Evolutionary conservation across 352 stramenopile species (phyloP).

Genomic region (Globisporangium cederbergense): DNA sequence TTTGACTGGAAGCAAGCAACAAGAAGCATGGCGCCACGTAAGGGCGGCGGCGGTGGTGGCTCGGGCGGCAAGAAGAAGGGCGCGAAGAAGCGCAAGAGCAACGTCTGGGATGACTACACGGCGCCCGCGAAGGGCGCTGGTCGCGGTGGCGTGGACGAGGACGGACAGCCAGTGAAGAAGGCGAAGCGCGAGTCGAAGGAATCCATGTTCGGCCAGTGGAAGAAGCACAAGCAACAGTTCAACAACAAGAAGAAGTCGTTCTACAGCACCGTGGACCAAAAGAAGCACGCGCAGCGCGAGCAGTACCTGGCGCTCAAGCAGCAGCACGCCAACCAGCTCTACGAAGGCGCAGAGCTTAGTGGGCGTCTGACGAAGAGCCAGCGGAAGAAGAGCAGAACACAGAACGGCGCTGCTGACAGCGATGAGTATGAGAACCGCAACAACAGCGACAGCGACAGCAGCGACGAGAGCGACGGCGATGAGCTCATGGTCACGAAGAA

Average conservation of each 20-base stretch:
- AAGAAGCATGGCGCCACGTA: constrained; percentile 26
- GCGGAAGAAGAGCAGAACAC: not conserved
- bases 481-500: constrained; percentile 21
- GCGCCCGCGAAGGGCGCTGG: constrained; percentile 15
- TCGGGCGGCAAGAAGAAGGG: constrained; percentile 37
- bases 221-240: constrained; percentile 50
- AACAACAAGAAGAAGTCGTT: constrained; percentile 45
- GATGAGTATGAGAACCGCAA: not conserved
- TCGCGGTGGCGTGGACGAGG: constrained; percentile 3
- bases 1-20: constrained; percentile 1
- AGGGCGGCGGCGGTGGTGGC: constrained; percentile 15
- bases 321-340: constrained; percentile 37
- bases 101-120: constrained; percentile 46
- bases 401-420: constrained; percentile 8
- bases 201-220: constrained; percentile 81
- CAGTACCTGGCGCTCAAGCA: constrained; percentile 32
- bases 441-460: constrained; percentile 9
- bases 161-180: constrained; percentile 17
- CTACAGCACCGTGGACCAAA: constrained; percentile 34
- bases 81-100: constrained; percentile 49
- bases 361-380: constrained; percentile 16
- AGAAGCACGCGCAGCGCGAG: constrained; percentile 47
- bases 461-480: constrained; percentile 14
- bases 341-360: constrained; percentile 21
- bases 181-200: constrained; percentile 19